These are phyloP conservation scores for Diutina scorzettiae DNA, from an alignment of 1,139 yeast species.

Conservation along the genomic window DNA sequence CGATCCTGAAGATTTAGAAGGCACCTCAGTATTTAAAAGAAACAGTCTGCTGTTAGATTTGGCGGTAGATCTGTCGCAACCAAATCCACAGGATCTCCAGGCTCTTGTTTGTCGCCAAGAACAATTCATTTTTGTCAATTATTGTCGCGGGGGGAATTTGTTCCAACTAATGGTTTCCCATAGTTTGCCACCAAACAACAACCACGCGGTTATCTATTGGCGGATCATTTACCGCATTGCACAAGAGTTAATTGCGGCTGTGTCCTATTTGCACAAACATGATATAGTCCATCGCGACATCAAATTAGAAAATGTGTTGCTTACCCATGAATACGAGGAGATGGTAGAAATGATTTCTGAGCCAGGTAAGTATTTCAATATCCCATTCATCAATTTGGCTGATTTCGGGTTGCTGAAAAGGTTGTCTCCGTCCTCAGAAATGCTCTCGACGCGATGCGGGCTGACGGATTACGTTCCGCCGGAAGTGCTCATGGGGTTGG, in stretches of 20 bases:
- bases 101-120: constrained; percentile 18
- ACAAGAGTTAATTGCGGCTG: constrained; percentile 57
- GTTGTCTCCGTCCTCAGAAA: constrained; percentile 44
- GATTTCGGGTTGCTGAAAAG: constrained; percentile 82
- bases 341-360: not conserved
- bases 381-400: constrained; percentile 35
- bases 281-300: constrained; percentile 77
- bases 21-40: not conserved
- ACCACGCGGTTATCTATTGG: constrained; percentile 23
- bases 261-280: constrained; percentile 58
- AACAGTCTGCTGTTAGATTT: not conserved
- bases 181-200: constrained; percentile 16
- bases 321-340: constrained; percentile 20
- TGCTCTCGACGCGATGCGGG: constrained; percentile 81
- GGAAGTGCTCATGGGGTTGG: constrained; percentile 77
- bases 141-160: constrained; percentile 76
- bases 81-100: constrained; percentile 9
- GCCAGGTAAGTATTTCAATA: constrained; percentile 26
- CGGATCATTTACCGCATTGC: constrained; percentile 46
- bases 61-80: not conserved
- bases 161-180: constrained; percentile 43
- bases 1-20: constrained; percentile 2
- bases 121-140: constrained; percentile 56
- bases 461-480: constrained; percentile 95
- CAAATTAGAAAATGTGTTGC: constrained; percentile 68